Evolutionary conservation across 2,329 filamentous ascomycete genomes (phyloP).

Genomic region (Akanthomyces muscarius): DNA sequence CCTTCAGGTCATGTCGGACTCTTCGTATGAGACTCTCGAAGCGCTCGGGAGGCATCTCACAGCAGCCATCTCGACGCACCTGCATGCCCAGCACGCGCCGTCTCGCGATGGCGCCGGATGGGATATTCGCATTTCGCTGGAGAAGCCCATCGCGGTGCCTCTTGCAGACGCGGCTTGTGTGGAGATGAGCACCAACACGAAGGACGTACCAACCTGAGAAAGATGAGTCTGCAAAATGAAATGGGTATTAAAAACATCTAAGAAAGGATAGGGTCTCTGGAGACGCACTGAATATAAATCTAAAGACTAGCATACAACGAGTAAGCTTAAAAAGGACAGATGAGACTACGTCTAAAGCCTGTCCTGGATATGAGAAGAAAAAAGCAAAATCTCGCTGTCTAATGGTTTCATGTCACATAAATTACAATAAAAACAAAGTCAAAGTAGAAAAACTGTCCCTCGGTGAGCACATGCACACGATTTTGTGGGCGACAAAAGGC

Average conservation of each 20-base stretch:
- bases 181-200: constrained; percentile 40
- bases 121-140: constrained; percentile 57
- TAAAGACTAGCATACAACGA: neutral
- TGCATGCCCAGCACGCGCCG: constrained; percentile 27
- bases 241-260: constrained; percentile 1
- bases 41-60: constrained; percentile 51
- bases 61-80: constrained; percentile 41
- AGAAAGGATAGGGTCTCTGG: neutral
- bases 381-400: constrained; percentile 14
- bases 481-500: neutral
- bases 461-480: neutral
- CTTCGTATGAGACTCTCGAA: constrained; percentile 60
- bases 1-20: constrained; percentile 41
- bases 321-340: neutral
- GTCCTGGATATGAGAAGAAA: neutral
- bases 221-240: neutral
- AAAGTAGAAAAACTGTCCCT: neutral
- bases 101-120: constrained; percentile 32
- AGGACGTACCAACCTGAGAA: neutral
- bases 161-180: constrained; percentile 69
- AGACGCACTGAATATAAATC: neutral
- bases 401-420: constrained; percentile 17
- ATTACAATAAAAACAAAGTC: constrained; percentile 7
- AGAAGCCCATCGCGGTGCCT: constrained; percentile 70
- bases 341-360: neutral